Percentiles rank a stretch among this genome's conserved stretches.
Conservation (phyloP, 305 asterid species). For the Rubia peregrina region DNA sequence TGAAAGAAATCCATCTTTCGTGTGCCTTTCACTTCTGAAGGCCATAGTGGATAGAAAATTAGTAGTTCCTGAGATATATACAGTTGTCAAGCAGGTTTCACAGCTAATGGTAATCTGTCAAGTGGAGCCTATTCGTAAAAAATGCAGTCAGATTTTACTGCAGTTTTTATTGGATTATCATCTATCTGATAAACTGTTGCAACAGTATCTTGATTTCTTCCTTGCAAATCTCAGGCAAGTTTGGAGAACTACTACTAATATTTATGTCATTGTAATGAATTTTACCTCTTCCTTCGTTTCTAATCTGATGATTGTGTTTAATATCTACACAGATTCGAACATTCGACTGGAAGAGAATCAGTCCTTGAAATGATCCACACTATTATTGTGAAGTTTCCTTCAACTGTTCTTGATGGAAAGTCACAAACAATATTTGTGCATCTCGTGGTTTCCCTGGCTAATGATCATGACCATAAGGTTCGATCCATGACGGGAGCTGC, state of each 20-base stretch:
- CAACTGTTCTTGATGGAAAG: slow-evolving; percentile 43
- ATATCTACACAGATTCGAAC: slow-evolving; percentile 56
- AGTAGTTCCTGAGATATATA: slow-evolving; percentile 81
- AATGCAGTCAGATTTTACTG: slow-evolving; percentile 76
- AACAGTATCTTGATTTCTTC: slow-evolving; percentile 69
- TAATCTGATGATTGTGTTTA: slow-evolving; percentile 9
- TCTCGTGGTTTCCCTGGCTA: slow-evolving; percentile 70
- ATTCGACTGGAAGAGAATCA: slow-evolving; percentile 86
- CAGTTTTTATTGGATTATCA: slow-evolving; percentile 76
- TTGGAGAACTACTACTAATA: slow-evolving; percentile 15
- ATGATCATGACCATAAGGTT: slow-evolving; percentile 74
- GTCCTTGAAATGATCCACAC: slow-evolving; percentile 93
- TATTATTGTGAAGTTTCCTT: slow-evolving; percentile 70
- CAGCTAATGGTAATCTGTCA: slow-evolving; percentile 85
- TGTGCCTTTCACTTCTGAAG: slow-evolving; percentile 80
- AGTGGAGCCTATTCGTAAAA: slow-evolving; percentile 71
- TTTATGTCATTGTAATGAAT: background rate
- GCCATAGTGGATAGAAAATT: slow-evolving; percentile 71
- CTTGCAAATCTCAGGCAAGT: slow-evolving; percentile 65
- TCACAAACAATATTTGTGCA: slow-evolving; percentile 59
- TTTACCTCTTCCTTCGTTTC: background rate
- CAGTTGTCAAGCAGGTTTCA: slow-evolving; percentile 62
- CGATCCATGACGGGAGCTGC: slow-evolving; percentile 81
- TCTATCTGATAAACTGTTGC: slow-evolving; percentile 65
- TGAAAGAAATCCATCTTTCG: slow-evolving; percentile 67